A percentile compares a stretch with the other conserved stretches of the same genome.
These are phyloP conservation scores for Exophiala phaeomuriformis DNA, from an alignment of 2,329 filamentous ascomycete species.

Conservation along the genomic window DNA sequence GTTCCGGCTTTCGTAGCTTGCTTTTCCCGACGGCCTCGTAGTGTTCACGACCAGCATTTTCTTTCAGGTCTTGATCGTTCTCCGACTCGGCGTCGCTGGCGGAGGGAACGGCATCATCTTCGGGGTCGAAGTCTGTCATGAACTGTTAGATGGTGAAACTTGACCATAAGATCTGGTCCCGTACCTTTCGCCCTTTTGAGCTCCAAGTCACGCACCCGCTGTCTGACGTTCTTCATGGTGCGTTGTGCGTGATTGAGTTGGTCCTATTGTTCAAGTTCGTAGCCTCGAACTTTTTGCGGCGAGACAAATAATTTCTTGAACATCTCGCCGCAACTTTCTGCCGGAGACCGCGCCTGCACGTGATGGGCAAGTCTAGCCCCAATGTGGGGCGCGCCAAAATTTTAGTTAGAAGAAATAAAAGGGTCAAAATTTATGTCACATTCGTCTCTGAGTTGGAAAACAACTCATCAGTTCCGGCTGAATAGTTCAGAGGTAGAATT, in stretches of 20 bases:
- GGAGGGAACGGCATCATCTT: slow-evolving; percentile 55
- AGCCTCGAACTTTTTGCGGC: not conserved
- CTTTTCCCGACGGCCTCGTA: slow-evolving; percentile 80
- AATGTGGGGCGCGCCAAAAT: not conserved
- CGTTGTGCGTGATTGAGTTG: not conserved
- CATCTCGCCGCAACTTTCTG: slow-evolving; percentile 22
- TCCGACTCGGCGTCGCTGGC: slow-evolving; percentile 49
- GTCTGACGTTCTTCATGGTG: slow-evolving; percentile 13
- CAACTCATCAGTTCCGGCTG: slow-evolving; percentile 8
- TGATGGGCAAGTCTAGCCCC: slow-evolving; percentile 12
- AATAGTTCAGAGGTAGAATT: slow-evolving; percentile 28
- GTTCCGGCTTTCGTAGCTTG: slow-evolving; percentile 68
- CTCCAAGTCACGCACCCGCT: slow-evolving; percentile 11
- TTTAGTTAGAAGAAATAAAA: not conserved
- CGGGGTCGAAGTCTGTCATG: slow-evolving; percentile 67
- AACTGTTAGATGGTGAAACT: not conserved
- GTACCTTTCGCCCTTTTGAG: slow-evolving; percentile 14
- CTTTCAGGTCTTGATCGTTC: slow-evolving; percentile 41
- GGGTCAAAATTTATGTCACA: not conserved
- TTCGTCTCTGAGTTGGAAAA: not conserved
- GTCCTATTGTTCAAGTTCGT: not conserved
- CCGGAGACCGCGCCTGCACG: not conserved
- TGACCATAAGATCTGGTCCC: not conserved
- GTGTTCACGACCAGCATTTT: slow-evolving; percentile 68
- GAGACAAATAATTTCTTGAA: slow-evolving; percentile 12